These are phyloP conservation scores for Stephanodiscus minutulus DNA, from an alignment of 108 stramenopile species.

Conservation along the genomic window DNA sequence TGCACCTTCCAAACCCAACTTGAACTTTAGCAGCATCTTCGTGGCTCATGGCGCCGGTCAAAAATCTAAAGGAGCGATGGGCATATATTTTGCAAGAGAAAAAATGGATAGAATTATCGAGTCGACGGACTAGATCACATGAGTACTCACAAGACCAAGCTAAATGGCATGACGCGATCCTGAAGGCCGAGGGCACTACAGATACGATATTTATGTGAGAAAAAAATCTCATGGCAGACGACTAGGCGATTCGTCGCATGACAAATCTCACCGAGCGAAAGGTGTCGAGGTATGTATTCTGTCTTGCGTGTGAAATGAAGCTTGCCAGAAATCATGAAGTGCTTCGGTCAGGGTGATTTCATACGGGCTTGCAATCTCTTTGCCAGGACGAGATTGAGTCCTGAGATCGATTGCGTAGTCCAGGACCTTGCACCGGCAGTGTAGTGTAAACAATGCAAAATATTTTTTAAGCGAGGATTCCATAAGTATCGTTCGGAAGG, in stretches of 20 bases:
- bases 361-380: constrained; percentile 70
- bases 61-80: constrained; percentile 38
- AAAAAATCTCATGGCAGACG: too few species aligned
- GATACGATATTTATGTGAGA: too few species aligned
- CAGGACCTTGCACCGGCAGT: constrained; percentile 33
- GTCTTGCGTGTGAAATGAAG: constrained; percentile 84
- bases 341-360: constrained; percentile 77
- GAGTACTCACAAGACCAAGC: constrained; percentile 47
- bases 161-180: constrained; percentile 81
- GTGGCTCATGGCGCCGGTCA: constrained; percentile 80
- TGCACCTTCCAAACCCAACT: constrained; percentile 73
- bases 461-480: neutral
- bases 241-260: too few species aligned
- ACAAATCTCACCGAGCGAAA: too few species aligned
- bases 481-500: too few species aligned
- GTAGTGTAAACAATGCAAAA: neutral
- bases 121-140: neutral
- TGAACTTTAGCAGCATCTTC: constrained; percentile 88
- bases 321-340: constrained; percentile 82
- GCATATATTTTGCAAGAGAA: neutral
- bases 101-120: constrained; percentile 6
- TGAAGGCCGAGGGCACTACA: constrained; percentile 78
- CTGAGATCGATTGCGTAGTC: constrained; percentile 66
- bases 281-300: constrained; percentile 85
- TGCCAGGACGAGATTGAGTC: constrained; percentile 61